A percentile compares a stretch with the other conserved stretches of the same genome.
Evolutionary conservation across 202 grass and related monocot species (phyloP).

Genomic region (Sporobolus alterniflorus): DNA sequence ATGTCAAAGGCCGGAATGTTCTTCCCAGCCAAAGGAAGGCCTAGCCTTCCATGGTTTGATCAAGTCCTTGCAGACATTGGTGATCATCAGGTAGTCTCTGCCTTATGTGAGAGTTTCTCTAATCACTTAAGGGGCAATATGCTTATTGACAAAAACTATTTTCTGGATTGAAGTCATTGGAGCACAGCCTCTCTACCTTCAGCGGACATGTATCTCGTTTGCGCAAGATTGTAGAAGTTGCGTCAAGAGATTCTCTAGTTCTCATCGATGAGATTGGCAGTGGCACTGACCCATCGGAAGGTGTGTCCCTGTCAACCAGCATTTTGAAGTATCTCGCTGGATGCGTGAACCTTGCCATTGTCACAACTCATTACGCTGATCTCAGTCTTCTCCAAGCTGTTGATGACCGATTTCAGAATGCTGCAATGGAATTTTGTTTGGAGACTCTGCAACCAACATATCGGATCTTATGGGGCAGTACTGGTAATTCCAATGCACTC

Average conservation of each 20-base stretch:
- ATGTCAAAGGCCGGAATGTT: conserved; percentile 86
- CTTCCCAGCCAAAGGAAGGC: conserved; percentile 70
- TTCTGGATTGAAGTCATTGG: conserved; percentile 83
- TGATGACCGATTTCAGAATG: conserved; percentile 76
- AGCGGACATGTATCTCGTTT: conserved; percentile 79
- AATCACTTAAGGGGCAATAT: conserved; percentile 39
- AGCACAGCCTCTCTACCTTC: conserved; percentile 84
- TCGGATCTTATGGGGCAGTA: conserved; percentile 68
- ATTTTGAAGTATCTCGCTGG: conserved; percentile 67
- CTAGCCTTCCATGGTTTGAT: conserved; percentile 78
- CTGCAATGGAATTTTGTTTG: conserved; percentile 81
- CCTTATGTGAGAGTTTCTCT: conserved; percentile 60
- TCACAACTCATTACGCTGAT: conserved; percentile 83
- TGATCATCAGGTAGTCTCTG: conserved; percentile 83
- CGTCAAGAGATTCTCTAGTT: conserved; percentile 67
- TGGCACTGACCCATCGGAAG: conserved; percentile 81
- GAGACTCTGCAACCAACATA: conserved; percentile 79
- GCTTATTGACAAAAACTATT: conserved; percentile 65
- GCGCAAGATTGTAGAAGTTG: conserved; percentile 64
- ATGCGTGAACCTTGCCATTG: conserved; percentile 54
- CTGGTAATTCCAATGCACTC: conserved; percentile 77
- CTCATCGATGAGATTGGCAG: conserved; percentile 82
- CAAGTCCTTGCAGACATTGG: conserved; percentile 80
- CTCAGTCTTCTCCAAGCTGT: conserved; percentile 54
- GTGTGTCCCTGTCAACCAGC: conserved; percentile 82